Evolutionary conservation across 2,329 filamentous ascomycete genomes (phyloP), one percentile per base, ranked within the genome.

Genomic region (Hawksworthiomyces lignivorus): DNA sequence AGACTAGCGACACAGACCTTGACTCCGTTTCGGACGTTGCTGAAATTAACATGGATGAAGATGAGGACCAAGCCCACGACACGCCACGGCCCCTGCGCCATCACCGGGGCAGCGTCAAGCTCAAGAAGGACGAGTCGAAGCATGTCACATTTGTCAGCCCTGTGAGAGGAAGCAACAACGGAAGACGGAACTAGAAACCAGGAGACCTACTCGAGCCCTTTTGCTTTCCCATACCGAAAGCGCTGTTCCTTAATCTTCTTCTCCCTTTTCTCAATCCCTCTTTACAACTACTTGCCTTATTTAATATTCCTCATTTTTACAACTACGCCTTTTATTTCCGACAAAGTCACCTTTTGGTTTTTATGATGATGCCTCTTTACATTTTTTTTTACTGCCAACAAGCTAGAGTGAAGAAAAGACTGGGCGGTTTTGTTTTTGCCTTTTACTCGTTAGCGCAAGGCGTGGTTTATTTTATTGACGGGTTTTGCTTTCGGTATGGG

Each of bases 31-130:
- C 74, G 10, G 76, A 80, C 52, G 69, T 80, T 29, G 72, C 76
- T 21, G 77, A 82, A 52, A 78, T 82, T 43, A 72, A 71, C 21
- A 64, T 79, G 17, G 77, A 79, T 35, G 75, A 79, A 43, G 75
- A 71, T 46, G 66, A 73, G 15, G 56, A 52, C 34, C 49, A 55
- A 36, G 43, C 48, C 29, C 48, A 52, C 49, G 31, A 51, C 49
- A 12, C 50, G 28, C 50, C 66, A 19, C 63, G 67, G 21, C 53
- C 62, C n/a, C 55, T 73, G 14, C 62, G 68, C 27, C 68, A 65
- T 42, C 62, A 63, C 45, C 55, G 67, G 20, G 64, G 60, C 30
- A 63, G 63, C 20, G 41, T 73, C 43, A 67, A 69, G 44, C 60
- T 76, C 21, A 68, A 71, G 48, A 75, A 75, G 55, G 69, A 75